Evolutionary conservation across 768 basidiomycete species (phyloP).

Genomic region (Grammothele lineata): DNA sequence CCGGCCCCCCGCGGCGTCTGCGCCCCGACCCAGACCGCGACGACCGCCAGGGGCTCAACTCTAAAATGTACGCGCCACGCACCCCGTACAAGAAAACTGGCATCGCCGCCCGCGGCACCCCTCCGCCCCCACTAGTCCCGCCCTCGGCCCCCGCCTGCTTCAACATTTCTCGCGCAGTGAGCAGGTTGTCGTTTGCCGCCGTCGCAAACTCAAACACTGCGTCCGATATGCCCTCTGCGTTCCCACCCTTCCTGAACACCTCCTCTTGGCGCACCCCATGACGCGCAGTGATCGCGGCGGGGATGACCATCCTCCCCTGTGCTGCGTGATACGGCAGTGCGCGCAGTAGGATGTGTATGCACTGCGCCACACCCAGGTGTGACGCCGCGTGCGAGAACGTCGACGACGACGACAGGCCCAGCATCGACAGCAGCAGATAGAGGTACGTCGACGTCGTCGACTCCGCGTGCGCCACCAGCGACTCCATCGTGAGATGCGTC

Average conservation of each 20-base stretch:
- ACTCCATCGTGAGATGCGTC: slow-evolving; percentile 62
- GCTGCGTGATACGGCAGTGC: slow-evolving; percentile 75
- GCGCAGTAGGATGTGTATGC: slow-evolving; percentile 66
- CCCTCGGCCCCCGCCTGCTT: slow-evolving; percentile 40
- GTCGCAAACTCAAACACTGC: slow-evolving; percentile 84
- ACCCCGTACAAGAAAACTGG: slow-evolving; percentile 73
- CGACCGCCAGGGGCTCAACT: no score
- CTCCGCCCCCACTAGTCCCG: no score
- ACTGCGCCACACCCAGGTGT: slow-evolving; percentile 75
- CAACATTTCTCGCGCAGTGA: slow-evolving; percentile 70
- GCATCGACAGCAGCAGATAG: slow-evolving; percentile 70
- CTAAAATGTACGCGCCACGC: slow-evolving; percentile 37
- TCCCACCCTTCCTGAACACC: slow-evolving; percentile 53
- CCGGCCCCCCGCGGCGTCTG: slow-evolving; percentile 7
- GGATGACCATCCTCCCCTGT: slow-evolving; percentile 68
- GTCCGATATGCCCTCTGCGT: slow-evolving; percentile 61
- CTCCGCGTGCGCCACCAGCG: slow-evolving; percentile 70
- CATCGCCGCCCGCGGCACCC: slow-evolving; percentile 55
- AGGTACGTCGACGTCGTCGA: slow-evolving; percentile 75
- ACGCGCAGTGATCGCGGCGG: slow-evolving; percentile 75
- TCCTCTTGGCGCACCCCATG: slow-evolving; percentile 79
- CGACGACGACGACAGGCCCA: slow-evolving; percentile 48
- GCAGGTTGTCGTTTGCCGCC: slow-evolving; percentile 73
- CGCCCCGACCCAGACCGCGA: no score
- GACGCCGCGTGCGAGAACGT: slow-evolving; percentile 73